Evolutionary conservation across 306 rosid species (phyloP).

Genomic region (Prunus mira): DNA sequence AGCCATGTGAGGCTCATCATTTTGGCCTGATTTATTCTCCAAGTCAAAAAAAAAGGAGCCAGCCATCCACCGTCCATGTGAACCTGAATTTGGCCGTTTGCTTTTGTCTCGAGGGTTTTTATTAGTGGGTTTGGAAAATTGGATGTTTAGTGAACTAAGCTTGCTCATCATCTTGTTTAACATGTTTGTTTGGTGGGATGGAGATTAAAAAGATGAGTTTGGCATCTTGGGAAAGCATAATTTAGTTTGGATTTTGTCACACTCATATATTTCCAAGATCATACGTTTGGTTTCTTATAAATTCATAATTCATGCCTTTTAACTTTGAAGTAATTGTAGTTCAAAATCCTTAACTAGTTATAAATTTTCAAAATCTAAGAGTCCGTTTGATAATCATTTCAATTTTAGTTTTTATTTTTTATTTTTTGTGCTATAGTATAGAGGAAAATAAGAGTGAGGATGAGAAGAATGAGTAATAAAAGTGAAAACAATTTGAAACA

Average conservation of each 20-base stretch:
- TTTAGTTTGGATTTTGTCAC: neutral
- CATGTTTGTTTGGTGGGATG: neutral
- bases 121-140: neutral
- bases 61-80: constrained; percentile 1
- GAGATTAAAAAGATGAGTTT: neutral
- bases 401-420: too few species aligned
- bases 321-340: too few species aligned
- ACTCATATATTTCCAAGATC: too few species aligned
- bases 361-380: too few species aligned
- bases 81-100: constrained; percentile 5
- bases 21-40: constrained; percentile 10
- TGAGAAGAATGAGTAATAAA: too few species aligned
- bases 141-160: neutral
- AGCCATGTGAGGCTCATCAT: constrained; percentile 27
- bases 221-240: neutral
- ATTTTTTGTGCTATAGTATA: too few species aligned
- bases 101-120: neutral
- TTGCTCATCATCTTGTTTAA: neutral
- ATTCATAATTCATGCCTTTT: too few species aligned
- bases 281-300: too few species aligned
- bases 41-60: constrained; percentile 9
- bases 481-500: too few species aligned
- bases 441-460: too few species aligned
- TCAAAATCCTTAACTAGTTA: too few species aligned
- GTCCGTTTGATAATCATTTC: too few species aligned